Percentiles rank a stretch among this genome's conserved stretches.
Conservation (phyloP, 768 basidiomycete species). For the Clathrus columnatus region DNA sequence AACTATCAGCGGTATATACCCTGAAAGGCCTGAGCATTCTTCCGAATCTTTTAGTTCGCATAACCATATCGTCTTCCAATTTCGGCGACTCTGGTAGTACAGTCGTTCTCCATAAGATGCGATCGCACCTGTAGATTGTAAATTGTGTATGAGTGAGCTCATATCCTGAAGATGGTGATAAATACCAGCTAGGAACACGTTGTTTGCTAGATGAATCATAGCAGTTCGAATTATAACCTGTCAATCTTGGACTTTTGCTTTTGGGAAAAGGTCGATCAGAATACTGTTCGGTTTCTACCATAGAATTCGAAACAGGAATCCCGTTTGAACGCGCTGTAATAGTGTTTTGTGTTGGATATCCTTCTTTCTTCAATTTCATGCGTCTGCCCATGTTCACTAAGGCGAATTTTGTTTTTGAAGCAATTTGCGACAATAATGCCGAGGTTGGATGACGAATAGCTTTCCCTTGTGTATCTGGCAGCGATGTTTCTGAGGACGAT, state of each 20-base stretch:
- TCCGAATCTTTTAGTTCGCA: background rate
- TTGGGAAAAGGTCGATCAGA: background rate
- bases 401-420: no score
- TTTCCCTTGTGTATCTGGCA: background rate
- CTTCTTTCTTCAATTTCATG: background rate
- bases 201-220: slow-evolving; percentile 78
- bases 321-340: background rate
- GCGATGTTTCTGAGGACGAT: background rate
- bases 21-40: background rate
- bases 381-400: background rate
- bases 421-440: background rate
- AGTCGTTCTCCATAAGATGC: slow-evolving; percentile 76
- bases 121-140: slow-evolving; percentile 57
- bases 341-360: background rate
- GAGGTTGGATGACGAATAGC: background rate
- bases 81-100: slow-evolving; percentile 37
- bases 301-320: background rate
- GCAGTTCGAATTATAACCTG: slow-evolving; percentile 33
- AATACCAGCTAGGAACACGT: slow-evolving; percentile 78
- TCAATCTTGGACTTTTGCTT: slow-evolving; percentile 26
- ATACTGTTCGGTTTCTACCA: background rate
- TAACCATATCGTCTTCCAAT: background rate
- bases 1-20: background rate
- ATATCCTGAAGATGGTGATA: slow-evolving; percentile 6
- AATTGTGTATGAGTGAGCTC: background rate